These are phyloP conservation scores for Madurella mycetomatis DNA, from an alignment of 2,329 filamentous ascomycete species.

Conservation along the genomic window DNA sequence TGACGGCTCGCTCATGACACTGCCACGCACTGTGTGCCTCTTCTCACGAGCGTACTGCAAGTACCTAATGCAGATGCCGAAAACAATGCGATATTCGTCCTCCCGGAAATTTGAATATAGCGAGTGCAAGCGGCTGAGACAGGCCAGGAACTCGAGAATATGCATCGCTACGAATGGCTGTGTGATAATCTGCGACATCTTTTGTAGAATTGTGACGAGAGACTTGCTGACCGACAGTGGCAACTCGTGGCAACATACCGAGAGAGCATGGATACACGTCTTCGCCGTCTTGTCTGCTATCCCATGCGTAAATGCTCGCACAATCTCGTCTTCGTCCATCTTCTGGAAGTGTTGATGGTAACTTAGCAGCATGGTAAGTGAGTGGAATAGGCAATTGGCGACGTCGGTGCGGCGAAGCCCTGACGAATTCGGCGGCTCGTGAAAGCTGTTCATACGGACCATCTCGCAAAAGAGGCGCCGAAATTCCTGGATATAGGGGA, in stretches of 20 bases:
- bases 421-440: slow-evolving; percentile 74
- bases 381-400: slow-evolving; percentile 81
- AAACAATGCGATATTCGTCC: slow-evolving; percentile 89
- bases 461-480: slow-evolving; percentile 77
- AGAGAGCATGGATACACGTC: slow-evolving; percentile 89
- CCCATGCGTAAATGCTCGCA: slow-evolving; percentile 79
- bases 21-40: slow-evolving; percentile 45
- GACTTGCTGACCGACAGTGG: slow-evolving; percentile 82
- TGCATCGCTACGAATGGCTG: slow-evolving; percentile 88
- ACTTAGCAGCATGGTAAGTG: slow-evolving; percentile 80
- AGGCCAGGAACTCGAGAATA: slow-evolving; percentile 91
- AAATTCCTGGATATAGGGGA: slow-evolving; percentile 70
- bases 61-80: slow-evolving; percentile 92
- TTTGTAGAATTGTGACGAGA: slow-evolving; percentile 79
- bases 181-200: slow-evolving; percentile 94
- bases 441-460: slow-evolving; percentile 70
- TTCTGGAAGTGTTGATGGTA: slow-evolving; percentile 84
- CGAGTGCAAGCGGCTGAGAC: slow-evolving; percentile 76
- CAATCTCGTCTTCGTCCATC: slow-evolving; percentile 82
- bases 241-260: slow-evolving; percentile 91
- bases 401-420: slow-evolving; percentile 84
- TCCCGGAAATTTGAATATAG: slow-evolving; percentile 85
- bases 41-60: slow-evolving; percentile 80
- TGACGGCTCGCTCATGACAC: slow-evolving; percentile 41
- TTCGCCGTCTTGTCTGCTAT: slow-evolving; percentile 86